phyloP scores from a whole-genome alignment of 352 stramenopile genomes.

The Globisporangium splendens region DNA sequence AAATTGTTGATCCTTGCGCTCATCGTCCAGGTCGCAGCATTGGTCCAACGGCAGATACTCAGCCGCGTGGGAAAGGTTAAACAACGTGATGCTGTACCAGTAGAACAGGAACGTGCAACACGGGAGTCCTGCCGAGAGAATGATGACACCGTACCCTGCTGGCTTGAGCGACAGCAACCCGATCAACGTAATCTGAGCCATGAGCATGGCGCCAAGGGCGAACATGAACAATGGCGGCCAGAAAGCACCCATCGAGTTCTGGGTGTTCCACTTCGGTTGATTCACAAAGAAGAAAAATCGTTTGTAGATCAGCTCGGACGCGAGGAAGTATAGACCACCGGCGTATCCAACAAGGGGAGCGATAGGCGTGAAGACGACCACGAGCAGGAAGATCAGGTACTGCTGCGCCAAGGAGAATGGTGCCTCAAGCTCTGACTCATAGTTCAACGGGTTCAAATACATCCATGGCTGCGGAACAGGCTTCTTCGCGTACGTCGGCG shows the following conservation, averaged over 20 bases:
- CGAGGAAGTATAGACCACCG: conserved; percentile 59
- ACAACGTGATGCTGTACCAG: conserved; percentile 57
- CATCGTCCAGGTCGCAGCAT: conserved; percentile 60
- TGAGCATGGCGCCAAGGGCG: conserved; percentile 53
- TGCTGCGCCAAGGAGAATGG: conserved; percentile 59
- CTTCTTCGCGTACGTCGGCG: conserved; percentile 49
- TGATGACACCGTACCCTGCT: conserved; percentile 38
- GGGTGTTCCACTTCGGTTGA: conserved; percentile 46
- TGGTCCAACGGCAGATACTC: conserved; percentile 58
- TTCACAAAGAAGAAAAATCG: conserved; percentile 71
- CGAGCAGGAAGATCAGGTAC: conserved; percentile 71
- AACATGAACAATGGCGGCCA: conserved; percentile 71
- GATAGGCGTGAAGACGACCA: conserved; percentile 70
- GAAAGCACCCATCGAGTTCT: conserved; percentile 59
- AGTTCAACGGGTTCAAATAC: conserved; percentile 50
- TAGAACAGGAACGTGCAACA: conserved; percentile 60
- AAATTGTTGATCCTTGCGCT: conserved; percentile 45
- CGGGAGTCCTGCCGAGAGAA: conserved; percentile 38
- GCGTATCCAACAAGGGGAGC: conserved; percentile 68
- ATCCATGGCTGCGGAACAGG: conserved; percentile 48
- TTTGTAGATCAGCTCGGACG: conserved; percentile 66
- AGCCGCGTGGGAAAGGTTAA: conserved; percentile 37
- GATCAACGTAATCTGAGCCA: conserved; percentile 62
- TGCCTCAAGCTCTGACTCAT: conserved; percentile 47
- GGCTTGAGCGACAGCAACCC: conserved; percentile 66